Percentiles rank a stretch among this genome's conserved stretches.
Conservation (phyloP, 2,329 filamentous ascomycete genomes). For the Colletotrichum trifolii region DNA sequence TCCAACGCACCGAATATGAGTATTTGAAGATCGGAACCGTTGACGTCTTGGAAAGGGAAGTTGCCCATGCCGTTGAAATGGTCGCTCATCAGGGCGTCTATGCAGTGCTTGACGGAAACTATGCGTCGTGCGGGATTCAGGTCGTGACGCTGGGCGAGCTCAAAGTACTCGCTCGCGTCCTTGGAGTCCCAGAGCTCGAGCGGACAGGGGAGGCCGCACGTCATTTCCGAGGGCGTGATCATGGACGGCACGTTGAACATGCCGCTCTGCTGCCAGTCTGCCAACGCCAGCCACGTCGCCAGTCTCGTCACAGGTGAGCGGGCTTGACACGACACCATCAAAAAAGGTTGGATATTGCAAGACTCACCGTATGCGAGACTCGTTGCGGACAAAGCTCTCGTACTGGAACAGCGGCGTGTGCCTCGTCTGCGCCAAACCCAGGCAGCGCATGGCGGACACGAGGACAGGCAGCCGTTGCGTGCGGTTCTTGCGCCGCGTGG, state of each 20-base stretch:
- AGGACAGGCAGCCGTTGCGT: constrained; percentile 38
- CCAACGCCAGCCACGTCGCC: constrained; percentile 39
- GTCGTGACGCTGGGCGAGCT: constrained; percentile 5
- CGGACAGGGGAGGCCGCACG: constrained; percentile 40
- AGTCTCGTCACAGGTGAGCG: constrained; percentile 35
- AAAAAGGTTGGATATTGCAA: too few relatives aligned
- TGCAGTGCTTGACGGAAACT: constrained; percentile 34
- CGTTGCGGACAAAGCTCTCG: constrained; percentile 36
- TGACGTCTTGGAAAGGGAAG: constrained; percentile 31
- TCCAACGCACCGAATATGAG: constrained; percentile 29
- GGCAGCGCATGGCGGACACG: constrained; percentile 36
- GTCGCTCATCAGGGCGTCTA: constrained; percentile 39
- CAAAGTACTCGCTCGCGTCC: constrained; percentile 36
- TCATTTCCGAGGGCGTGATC: constrained; percentile 41
- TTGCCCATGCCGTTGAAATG: constrained; percentile 29
- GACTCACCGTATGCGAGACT: constrained; percentile 39
- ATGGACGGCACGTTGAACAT: constrained; percentile 40
- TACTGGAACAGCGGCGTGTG: constrained; percentile 28
- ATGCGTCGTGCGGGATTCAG: constrained; percentile 6
- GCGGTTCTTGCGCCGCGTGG: constrained; percentile 24
- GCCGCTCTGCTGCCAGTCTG: constrained; percentile 44
- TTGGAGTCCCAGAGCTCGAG: constrained; percentile 42
- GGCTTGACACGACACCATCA: background rate
- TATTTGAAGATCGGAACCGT: constrained; percentile 24
- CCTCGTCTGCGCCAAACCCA: constrained; percentile 35